phyloP scores from a whole-genome alignment of 2,329 filamentous ascomycete genomes.

The Microdochium bolleyi region DNA sequence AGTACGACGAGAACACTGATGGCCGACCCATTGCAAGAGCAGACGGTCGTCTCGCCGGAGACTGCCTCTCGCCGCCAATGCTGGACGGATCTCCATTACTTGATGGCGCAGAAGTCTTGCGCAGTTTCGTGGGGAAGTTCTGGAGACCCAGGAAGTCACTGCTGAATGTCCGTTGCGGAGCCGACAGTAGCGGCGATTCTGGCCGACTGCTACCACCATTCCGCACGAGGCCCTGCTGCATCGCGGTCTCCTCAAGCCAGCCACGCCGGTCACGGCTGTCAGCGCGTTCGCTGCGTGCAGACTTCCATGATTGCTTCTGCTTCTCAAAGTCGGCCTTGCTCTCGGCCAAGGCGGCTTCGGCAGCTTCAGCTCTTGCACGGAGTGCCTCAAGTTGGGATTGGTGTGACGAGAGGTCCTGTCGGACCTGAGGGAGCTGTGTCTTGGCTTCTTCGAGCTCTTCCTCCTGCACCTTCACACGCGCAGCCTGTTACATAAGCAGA shows the following conservation, averaged over 20 bases:
- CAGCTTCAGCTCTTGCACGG: slow-evolving; percentile 55
- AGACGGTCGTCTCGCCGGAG: slow-evolving; percentile 35
- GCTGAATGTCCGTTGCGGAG: slow-evolving; percentile 42
- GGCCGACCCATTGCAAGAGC: slow-evolving; percentile 36
- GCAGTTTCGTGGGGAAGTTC: slow-evolving; percentile 29
- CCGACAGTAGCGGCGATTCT: slow-evolving; percentile 44
- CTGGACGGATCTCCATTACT: slow-evolving; percentile 36
- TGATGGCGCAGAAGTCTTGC: slow-evolving; percentile 40
- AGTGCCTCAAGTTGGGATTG: slow-evolving; percentile 53
- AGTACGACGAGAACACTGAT: slow-evolving; percentile 28
- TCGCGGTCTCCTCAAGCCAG: slow-evolving; percentile 41
- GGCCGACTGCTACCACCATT: slow-evolving; percentile 39
- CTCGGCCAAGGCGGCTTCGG: slow-evolving; percentile 57
- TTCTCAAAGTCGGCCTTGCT: slow-evolving; percentile 41
- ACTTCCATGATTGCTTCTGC: slow-evolving; percentile 30
- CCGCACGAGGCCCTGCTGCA: slow-evolving; percentile 30
- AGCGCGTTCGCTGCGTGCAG: slow-evolving; percentile 29
- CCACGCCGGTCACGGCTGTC: slow-evolving; percentile 31
- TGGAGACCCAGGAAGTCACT: slow-evolving; percentile 43
- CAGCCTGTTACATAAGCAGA: slow-evolving; percentile 42
- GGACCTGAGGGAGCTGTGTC: slow-evolving; percentile 54
- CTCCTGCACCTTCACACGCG: slow-evolving; percentile 59
- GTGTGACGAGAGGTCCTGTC: slow-evolving; percentile 54
- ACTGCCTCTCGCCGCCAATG: neutral
- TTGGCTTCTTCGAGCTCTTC: slow-evolving; percentile 72